These are phyloP conservation scores for Metschnikowia vanudenii DNA, from an alignment of 805 yeast species.

Conservation along the genomic window DNA sequence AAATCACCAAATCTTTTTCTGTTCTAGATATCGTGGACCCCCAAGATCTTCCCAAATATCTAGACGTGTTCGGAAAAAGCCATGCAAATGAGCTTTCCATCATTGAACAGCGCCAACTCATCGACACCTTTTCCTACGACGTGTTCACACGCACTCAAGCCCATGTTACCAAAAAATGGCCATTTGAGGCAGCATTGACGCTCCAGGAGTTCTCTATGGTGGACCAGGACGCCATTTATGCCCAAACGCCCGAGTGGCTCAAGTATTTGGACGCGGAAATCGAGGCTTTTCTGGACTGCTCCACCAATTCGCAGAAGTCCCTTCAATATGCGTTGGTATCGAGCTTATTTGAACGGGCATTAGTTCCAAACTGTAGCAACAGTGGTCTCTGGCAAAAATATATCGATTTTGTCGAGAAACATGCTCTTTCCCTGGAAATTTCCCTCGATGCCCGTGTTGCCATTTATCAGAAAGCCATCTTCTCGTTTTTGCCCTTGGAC, in stretches of 20 bases:
- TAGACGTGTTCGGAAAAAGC: slow-evolving; percentile 24
- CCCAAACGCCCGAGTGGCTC: slow-evolving; percentile 56
- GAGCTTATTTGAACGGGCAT: slow-evolving; percentile 66
- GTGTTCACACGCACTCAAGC: slow-evolving; percentile 48
- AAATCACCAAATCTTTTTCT: slow-evolving; percentile 34
- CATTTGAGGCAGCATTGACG: slow-evolving; percentile 63
- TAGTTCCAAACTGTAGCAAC: slow-evolving; percentile 63
- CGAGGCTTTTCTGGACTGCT: background rate
- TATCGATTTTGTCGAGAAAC: slow-evolving; percentile 44
- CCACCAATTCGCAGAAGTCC: background rate
- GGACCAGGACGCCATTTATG: slow-evolving; percentile 39
- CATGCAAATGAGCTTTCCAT: slow-evolving; percentile 29
- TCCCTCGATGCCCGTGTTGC: slow-evolving; percentile 33
- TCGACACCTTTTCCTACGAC: slow-evolving; percentile 44
- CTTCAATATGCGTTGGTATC: slow-evolving; percentile 30
- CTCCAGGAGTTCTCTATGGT: slow-evolving; percentile 50
- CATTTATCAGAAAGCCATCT: slow-evolving; percentile 52
- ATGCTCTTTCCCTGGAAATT: slow-evolving; percentile 25
- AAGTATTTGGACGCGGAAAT: slow-evolving; percentile 60
- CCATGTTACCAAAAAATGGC: slow-evolving; percentile 63
- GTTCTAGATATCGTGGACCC: slow-evolving; percentile 26
- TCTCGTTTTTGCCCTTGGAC: slow-evolving; percentile 36
- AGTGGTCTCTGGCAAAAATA: slow-evolving; percentile 71
- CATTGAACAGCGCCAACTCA: slow-evolving; percentile 39
- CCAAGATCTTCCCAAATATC: slow-evolving; percentile 20